A percentile compares a stretch with the other conserved stretches of the same genome.
These are phyloP conservation scores for Candida sithepensis DNA, from an alignment of 805 yeast genomes.

Conservation along the genomic window DNA sequence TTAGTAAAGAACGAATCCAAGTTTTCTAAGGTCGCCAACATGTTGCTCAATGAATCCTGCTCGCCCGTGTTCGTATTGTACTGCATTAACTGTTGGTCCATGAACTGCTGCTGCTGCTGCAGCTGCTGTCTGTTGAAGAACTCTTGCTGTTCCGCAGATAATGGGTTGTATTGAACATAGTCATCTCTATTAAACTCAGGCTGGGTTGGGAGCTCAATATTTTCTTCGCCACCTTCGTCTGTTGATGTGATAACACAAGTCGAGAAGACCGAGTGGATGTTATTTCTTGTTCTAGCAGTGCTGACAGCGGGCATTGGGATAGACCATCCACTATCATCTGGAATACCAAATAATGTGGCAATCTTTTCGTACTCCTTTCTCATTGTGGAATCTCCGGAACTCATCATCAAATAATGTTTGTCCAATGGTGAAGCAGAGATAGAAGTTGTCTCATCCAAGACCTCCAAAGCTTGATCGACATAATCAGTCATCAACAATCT, in stretches of 20 bases:
- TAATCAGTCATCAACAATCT: constrained; percentile 76
- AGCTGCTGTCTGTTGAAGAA: constrained; percentile 23
- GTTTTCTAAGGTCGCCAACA: constrained; percentile 91
- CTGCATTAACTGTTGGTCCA: constrained; percentile 21
- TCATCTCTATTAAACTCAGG: constrained; percentile 58
- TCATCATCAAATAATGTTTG: constrained; percentile 86
- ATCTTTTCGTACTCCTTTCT: constrained; percentile 81
- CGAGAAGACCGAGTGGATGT: constrained; percentile 91
- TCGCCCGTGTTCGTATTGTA: constrained; percentile 53
- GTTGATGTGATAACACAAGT: constrained; percentile 58
- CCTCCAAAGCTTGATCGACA: constrained; percentile 87
- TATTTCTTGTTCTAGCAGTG: constrained; percentile 83
- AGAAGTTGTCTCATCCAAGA: constrained; percentile 75
- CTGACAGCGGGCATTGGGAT: constrained; percentile 93
- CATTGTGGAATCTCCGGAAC: constrained; percentile 76
- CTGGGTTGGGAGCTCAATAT: constrained; percentile 22
- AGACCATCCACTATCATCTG: constrained; percentile 96
- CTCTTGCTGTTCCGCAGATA: constrained; percentile 25
- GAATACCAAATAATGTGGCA: constrained; percentile 90
- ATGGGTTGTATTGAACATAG: constrained; percentile 34
- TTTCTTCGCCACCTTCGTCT: constrained; percentile 38
- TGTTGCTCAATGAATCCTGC: constrained; percentile 74
- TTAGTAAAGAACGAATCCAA: constrained; percentile 85
- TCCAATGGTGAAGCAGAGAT: constrained; percentile 92
- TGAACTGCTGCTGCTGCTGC: constrained; percentile 31